Evolutionary conservation across 768 basidiomycete species (phyloP), one percentile per base, ranked within the genome.

Genomic region (Naganishia antarctica): DNA sequence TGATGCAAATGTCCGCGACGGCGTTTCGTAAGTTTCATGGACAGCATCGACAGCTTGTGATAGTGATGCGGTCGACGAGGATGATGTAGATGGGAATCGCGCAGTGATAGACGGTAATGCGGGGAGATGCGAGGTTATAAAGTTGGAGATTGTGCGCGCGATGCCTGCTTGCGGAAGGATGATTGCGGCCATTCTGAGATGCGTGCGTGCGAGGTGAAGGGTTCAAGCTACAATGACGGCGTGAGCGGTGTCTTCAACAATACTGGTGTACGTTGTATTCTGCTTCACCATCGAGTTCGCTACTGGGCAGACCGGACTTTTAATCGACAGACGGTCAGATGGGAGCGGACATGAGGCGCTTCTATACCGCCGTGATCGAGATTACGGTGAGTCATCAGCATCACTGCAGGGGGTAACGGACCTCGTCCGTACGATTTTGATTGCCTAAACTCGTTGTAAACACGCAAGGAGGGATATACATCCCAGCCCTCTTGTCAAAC

Each of bases 1-100:
- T 80, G 79, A 40, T 83, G 71, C 4, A 79, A 67, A 12, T 81
- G 83, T 25, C 70, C 29, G 11, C 58, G 49, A 12, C 60, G 62
- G 45, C 28, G 25, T 37, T 59, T 63, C 66, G 41, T 40, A 64
- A 61, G 18, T 31, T 31, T 43, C 60, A 28, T 7, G 51, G 8
- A 57, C 18, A 16, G 34, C n/a, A 3, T 68, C 79, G 79, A 53
- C 77, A 73, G 57, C 74, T 72, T 48, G 65, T 67, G 63, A 60
- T 46, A 50, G 44, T 49, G 63, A 45, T 28, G 53, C 21, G 16
- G 63, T 46, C n/a, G 53, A 13, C 12, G 63, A n/a, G 3, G 62
- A 31, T 16, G 63, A 51, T 11, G 64, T 7, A 16, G 47, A 60
- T 41, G 31, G 47, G n/a, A 53, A 31, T n/a, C 48, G 50, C 18